Evolutionary conservation across 2,329 filamentous ascomycete genomes (phyloP).

Genomic region (Chalaropsis thielavioides): DNA sequence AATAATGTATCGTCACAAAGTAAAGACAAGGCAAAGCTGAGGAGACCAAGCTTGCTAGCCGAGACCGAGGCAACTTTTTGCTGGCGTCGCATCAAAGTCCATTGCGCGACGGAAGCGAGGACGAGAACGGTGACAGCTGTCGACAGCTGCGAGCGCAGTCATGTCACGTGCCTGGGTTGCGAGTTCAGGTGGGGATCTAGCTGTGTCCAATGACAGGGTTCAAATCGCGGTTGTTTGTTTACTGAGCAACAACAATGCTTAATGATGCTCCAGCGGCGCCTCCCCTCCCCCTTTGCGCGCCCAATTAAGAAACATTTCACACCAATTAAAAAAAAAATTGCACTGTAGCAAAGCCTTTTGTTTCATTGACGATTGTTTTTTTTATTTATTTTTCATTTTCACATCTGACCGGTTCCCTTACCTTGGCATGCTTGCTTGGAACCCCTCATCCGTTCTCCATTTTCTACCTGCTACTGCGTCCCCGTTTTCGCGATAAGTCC

Average conservation of each 20-base stretch:
- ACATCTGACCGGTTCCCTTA: neutral
- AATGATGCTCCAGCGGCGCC: neutral
- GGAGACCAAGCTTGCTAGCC: neutral
- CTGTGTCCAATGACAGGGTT: neutral
- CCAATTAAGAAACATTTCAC: neutral
- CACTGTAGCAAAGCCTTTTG: too few species aligned
- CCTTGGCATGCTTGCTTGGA: neutral
- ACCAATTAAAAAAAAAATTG: too few species aligned
- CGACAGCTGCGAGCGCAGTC: neutral
- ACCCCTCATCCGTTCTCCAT: constrained; percentile 2
- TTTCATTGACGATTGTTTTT: neutral
- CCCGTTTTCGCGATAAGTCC: neutral
- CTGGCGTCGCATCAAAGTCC: neutral
- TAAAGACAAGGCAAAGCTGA: neutral
- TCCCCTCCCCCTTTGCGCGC: neutral
- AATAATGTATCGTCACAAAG: neutral
- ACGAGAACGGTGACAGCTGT: neutral
- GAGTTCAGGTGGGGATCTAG: neutral
- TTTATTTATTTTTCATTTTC: neutral
- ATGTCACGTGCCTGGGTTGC: neutral
- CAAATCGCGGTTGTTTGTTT: constrained; percentile 12
- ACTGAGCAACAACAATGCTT: neutral
- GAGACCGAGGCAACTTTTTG: constrained; percentile 7
- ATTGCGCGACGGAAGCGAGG: neutral
- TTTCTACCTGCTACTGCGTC: neutral